Base-by-base conservation (phyloP, 257 asterid species). In the Avicennia marina region DNA sequence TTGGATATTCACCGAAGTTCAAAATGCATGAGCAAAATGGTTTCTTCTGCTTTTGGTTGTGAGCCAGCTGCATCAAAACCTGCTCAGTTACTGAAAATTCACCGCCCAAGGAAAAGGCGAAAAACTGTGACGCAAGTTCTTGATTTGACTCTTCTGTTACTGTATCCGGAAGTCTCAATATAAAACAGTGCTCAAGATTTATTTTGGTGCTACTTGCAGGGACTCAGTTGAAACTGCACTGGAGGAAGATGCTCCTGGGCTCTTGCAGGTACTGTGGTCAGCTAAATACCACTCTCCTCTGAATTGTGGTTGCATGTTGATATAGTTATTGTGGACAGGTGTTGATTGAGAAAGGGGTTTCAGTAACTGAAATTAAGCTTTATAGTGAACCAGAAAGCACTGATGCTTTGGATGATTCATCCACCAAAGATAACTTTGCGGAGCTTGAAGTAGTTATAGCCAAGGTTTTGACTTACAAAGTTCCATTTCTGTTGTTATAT, bases 201-300 rank as follows among this genome's bases (percentile, higher is more conserved):
- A 56, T 42, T 39, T 42, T 50, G 47, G 54, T 66, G 65, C 64
- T 65, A 60, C 62, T 58, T 78, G 54, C 84, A 91, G 97, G 67
- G 95, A 78, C 70, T 91, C 95, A 3, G 66, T 88, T 77, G 90
- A 83, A 79, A 76, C 73, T 65, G 98, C 98, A 20, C 71, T 91
- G 84, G 95, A 91, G 74, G 98, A 91, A 78, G 98, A 91, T 81
- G 95, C 97, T 60, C 98, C 98, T 62, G 95, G 95, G 65, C 96
- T 91, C 59, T 65, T 91, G 79, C 79, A 78, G 97, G 97, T 91
- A 74, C 31, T 38, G 3, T 31, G 24, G 47, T 64, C 49, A 45
- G 56, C 58, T 67, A 54, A 40, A 16, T 52, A 18, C 38, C 70
- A 51, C 61, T 73, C 64, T 50, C 62, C 34, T 62, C 39, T 59